These are phyloP conservation scores for Simplicillium sp. DNA, from an alignment of 2,329 filamentous ascomycete genomes.

Conservation along the genomic window DNA sequence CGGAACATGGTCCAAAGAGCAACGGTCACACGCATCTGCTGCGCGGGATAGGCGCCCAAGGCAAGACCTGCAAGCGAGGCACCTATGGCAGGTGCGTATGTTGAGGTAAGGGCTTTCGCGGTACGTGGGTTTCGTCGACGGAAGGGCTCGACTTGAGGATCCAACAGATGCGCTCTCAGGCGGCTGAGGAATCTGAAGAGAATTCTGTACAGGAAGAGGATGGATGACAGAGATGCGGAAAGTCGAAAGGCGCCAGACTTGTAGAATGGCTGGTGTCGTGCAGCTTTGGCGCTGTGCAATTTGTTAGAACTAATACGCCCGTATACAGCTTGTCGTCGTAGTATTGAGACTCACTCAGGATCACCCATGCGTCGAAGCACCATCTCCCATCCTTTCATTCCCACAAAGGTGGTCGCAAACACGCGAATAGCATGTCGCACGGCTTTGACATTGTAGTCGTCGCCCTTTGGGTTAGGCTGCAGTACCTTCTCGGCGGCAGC, in stretches of 20 bases:
- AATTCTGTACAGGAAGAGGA: slow-evolving; percentile 80
- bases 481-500: slow-evolving; percentile 38
- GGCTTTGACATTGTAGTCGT: slow-evolving; percentile 62
- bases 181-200: slow-evolving; percentile 84
- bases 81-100: slow-evolving; percentile 80
- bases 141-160: slow-evolving; percentile 73
- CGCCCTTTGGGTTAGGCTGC: slow-evolving; percentile 27
- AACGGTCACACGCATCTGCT: slow-evolving; percentile 63
- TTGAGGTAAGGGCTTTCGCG: slow-evolving; percentile 66
- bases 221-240: slow-evolving; percentile 73
- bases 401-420: slow-evolving; percentile 54
- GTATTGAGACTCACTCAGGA: slow-evolving; percentile 29
- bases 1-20: slow-evolving; percentile 76
- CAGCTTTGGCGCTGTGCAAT: slow-evolving; percentile 5
- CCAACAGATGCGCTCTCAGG: slow-evolving; percentile 68
- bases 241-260: slow-evolving; percentile 65
- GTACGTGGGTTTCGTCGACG: slow-evolving; percentile 72
- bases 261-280: slow-evolving; percentile 44
- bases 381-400: slow-evolving; percentile 53
- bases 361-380: slow-evolving; percentile 38
- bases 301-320: too few species aligned
- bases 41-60: slow-evolving; percentile 62
- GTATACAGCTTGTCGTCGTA: neutral
- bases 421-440: slow-evolving; percentile 63
- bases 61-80: slow-evolving; percentile 80